These are phyloP conservation scores for Stereum hirsutum DNA, from an alignment of 1,284 basidiomycete species.

Conservation along the genomic window DNA sequence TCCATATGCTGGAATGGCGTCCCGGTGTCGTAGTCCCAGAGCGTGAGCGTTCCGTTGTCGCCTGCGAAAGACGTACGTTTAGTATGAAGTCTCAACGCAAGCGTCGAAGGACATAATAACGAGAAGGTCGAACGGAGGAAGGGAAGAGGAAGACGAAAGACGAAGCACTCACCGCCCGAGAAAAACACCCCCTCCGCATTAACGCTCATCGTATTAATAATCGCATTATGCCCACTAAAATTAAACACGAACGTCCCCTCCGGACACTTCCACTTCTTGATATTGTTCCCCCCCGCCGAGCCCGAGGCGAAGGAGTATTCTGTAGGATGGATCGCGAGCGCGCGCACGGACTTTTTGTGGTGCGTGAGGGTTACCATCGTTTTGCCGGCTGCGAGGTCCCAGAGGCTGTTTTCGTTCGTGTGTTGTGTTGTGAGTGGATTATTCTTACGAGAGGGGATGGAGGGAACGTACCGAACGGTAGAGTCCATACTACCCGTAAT, in stretches of 20 bases:
- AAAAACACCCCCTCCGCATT: conserved; percentile 97
- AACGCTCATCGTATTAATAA: conserved; percentile 93
- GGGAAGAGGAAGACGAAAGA: no score
- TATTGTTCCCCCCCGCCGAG: conserved; percentile 94
- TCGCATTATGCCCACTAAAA: conserved; percentile 92
- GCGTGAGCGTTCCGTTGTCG: conserved; percentile 82
- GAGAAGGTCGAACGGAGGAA: conserved; percentile 19
- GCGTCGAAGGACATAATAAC: background rate
- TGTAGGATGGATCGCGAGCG: conserved; percentile 89
- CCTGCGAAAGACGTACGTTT: conserved; percentile 29
- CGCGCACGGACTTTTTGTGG: conserved; percentile 96
- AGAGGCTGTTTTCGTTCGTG: conserved; percentile 71
- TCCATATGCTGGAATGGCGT: conserved; percentile 92
- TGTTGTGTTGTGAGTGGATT: conserved; percentile 5
- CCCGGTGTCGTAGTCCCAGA: conserved; percentile 95
- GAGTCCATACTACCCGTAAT: conserved; percentile 99
- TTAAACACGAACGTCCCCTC: conserved; percentile 94
- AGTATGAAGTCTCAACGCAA: background rate
- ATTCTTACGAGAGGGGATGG: no score
- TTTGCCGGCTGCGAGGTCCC: conserved; percentile 98
- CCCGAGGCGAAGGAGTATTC: conserved; percentile 96
- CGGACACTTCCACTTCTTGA: conserved; percentile 99
- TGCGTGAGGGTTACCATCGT: conserved; percentile 94
- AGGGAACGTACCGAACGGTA: conserved; percentile 67
- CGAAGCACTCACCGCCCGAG: conserved; percentile 91